Conservation (phyloP, 169 alveolate genomes). For the Plasmodium relictum region DNA sequence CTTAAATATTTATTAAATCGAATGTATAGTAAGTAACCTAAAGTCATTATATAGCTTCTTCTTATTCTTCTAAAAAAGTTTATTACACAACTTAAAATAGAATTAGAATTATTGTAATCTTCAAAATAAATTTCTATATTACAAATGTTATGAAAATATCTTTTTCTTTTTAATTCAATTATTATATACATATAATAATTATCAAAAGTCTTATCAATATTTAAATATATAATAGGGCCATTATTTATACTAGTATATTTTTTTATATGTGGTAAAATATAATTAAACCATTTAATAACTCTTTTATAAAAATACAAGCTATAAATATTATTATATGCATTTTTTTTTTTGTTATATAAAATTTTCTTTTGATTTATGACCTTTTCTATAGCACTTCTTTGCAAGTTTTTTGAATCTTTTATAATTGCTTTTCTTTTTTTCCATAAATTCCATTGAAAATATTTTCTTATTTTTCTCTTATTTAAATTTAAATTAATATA, state of each 20-base stretch:
- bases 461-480: slow-evolving; percentile 4
- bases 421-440: background rate
- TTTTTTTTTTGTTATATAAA: slow-evolving; percentile 6
- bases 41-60: slow-evolving; percentile 63
- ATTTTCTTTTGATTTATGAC: slow-evolving; percentile 21
- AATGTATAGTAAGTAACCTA: slow-evolving; percentile 41
- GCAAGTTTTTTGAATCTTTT: slow-evolving; percentile 1
- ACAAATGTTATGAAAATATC: slow-evolving; percentile 31
- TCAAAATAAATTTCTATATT: slow-evolving; percentile 15
- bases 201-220: slow-evolving; percentile 73
- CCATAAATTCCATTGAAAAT: slow-evolving; percentile 13
- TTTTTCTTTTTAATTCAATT: slow-evolving; percentile 54
- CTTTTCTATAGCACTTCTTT: slow-evolving; percentile 18
- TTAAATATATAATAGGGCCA: slow-evolving; percentile 72
- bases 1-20: slow-evolving; percentile 57
- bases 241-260: slow-evolving; percentile 54
- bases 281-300: slow-evolving; percentile 72
- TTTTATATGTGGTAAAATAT: slow-evolving; percentile 50
- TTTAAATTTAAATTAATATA: slow-evolving; percentile 22
- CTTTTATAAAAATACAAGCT: slow-evolving; percentile 63
- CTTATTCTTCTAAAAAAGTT: slow-evolving; percentile 43
- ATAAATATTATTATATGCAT: slow-evolving; percentile 13
- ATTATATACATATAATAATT: slow-evolving; percentile 66
- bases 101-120: background rate
- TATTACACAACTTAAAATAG: slow-evolving; percentile 29